These are phyloP conservation scores for Saturnispora kantuleensis DNA, from an alignment of 805 yeast genomes.

Conservation along the genomic window DNA sequence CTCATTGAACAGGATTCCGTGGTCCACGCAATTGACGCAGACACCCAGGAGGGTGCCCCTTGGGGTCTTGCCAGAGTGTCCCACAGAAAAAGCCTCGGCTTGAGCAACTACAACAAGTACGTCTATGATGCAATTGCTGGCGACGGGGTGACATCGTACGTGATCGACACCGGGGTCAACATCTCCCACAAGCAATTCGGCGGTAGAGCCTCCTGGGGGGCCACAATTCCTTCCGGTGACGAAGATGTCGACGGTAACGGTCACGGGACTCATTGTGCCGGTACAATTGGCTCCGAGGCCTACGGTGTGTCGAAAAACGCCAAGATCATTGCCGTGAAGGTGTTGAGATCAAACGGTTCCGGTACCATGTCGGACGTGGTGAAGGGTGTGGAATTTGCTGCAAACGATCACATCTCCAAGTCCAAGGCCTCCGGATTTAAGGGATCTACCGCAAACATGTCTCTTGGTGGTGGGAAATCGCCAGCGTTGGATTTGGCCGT, in stretches of 20 bases:
- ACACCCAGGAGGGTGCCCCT: slow-evolving; percentile 75
- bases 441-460: slow-evolving; percentile 87
- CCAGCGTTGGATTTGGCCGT: slow-evolving; percentile 81
- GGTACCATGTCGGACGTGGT: slow-evolving; percentile 79
- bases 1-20: slow-evolving; percentile 64
- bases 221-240: slow-evolving; percentile 65
- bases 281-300: slow-evolving; percentile 72
- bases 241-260: slow-evolving; percentile 77
- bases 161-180: slow-evolving; percentile 84
- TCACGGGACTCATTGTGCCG: slow-evolving; percentile 97
- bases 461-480: slow-evolving; percentile 88
- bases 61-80: slow-evolving; percentile 93
- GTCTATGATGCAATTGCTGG: slow-evolving; percentile 66
- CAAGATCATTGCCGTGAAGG: slow-evolving; percentile 72
- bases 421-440: slow-evolving; percentile 56
- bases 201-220: slow-evolving; percentile 82
- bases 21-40: slow-evolving; percentile 54
- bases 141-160: slow-evolving; percentile 75
- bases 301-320: slow-evolving; percentile 84
- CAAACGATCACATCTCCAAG: slow-evolving; percentile 51
- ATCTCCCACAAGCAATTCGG: slow-evolving; percentile 66
- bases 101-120: slow-evolving; percentile 66
- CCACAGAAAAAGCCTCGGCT: slow-evolving; percentile 61
- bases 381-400: slow-evolving; percentile 79
- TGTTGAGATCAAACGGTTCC: slow-evolving; percentile 70